Base-by-base conservation (phyloP, 129 eudicot species). In the Escallonia rubra region DNA sequence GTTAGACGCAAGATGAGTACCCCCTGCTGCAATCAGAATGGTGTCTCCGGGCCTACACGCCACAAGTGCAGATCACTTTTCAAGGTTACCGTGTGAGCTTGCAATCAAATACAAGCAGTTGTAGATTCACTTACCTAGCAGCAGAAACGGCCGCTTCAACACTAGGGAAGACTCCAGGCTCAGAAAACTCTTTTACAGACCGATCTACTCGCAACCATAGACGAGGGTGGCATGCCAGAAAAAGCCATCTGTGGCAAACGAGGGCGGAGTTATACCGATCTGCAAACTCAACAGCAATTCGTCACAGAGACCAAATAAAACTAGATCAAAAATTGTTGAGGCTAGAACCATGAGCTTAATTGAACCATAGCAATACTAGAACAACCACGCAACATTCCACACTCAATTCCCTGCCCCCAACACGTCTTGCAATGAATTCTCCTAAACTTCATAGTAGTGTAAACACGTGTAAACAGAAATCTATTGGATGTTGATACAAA, bases 221-320 rank as follows among this genome's bases (percentile, higher is more conserved):
- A 43, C 89, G 91, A 69, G 98, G 98, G 65, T 92, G 98, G 68
- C 98, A 92, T 46, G 98, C 98, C 76, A 92, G 78, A 80, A 92
- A 92, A 56, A 74, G 86, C 98, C 98, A 93, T 93, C 98, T 89
- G 90, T 83, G 91, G 98, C 98, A 93, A 93, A 93, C 98, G 82
- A 89, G 96, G 92, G 98, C 98, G 74, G 98, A 80, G 88, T 89
- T 93, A 93, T 93, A 84, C 85, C 98, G 91, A 89, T 93, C 98
- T 93, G 98, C 96, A 88, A 90, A 67, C 96, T 85, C 97, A 80
- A 76, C 69, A 83, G 43, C 73, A 69, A 79, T 52, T 57, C 64
- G 66, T 79, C 86, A 85, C 61, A 77, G 71, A 68, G 45, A 43
- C 76, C 50, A 79, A 49, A 69, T 45, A 44, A 65, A 61, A 69